Conservation (phyloP, 371 early-diverging fungal genomes). For the Apophysomyces trapeziformis region DNA sequence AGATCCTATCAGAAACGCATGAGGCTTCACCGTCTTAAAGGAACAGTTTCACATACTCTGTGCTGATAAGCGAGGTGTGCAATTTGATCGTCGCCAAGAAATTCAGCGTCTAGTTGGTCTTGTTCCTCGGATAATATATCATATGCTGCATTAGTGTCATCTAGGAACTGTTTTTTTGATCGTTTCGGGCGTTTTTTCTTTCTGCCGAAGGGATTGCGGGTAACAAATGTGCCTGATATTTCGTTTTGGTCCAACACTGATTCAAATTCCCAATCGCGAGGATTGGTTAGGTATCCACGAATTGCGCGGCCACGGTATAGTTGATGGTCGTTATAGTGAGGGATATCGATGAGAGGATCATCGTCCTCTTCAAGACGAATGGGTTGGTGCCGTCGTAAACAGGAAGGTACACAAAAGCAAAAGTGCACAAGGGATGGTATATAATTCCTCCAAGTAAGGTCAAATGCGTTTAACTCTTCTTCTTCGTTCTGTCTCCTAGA, state of each 20-base stretch:
- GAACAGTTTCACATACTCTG: slow-evolving; percentile 7
- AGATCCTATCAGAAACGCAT: slow-evolving; percentile 18
- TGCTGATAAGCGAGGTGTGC: slow-evolving; percentile 26
- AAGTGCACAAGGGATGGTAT: slow-evolving; percentile 39
- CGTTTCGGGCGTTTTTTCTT: slow-evolving; percentile 22
- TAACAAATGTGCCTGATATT: slow-evolving; percentile 31
- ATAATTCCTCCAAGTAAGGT: slow-evolving; percentile 54
- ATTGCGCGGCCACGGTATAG: slow-evolving; percentile 30
- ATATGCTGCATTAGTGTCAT: slow-evolving; percentile 23
- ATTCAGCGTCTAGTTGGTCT: slow-evolving; percentile 43
- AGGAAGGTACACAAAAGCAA: slow-evolving; percentile 27
- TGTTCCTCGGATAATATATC: slow-evolving; percentile 26
- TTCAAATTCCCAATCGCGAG: slow-evolving; percentile 39
- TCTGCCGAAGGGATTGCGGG: slow-evolving; percentile 48
- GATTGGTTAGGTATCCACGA: slow-evolving; percentile 30
- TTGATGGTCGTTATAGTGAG: slow-evolving; percentile 38
- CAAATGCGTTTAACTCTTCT: slow-evolving; percentile 43
- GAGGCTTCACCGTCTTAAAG: background rate
- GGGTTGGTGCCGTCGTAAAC: slow-evolving; percentile 14
- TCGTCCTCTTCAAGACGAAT: slow-evolving; percentile 45
- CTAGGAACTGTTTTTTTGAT: slow-evolving; percentile 14
- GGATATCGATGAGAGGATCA: slow-evolving; percentile 27
- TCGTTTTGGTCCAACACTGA: slow-evolving; percentile 14
- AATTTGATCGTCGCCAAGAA: slow-evolving; percentile 49
- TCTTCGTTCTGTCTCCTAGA: slow-evolving; percentile 19